phyloP scores from a whole-genome alignment of 1,284 basidiomycete species.

The Phaffia rhodozyma region DNA sequence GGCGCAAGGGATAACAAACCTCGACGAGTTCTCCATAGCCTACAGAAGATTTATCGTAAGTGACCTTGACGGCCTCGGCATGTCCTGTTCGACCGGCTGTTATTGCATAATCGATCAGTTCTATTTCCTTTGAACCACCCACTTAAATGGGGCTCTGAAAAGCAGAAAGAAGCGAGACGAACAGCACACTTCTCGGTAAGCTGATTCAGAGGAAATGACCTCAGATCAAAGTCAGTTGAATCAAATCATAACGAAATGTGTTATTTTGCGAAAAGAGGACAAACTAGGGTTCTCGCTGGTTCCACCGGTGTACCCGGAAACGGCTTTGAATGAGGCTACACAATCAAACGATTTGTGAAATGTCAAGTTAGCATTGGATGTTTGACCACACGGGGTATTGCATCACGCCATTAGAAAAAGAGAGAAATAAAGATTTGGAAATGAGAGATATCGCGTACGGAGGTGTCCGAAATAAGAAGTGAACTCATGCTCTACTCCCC shows the following conservation, averaged over 20 bases:
- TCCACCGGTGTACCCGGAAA: constrained; percentile 65
- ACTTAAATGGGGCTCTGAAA: too few species aligned
- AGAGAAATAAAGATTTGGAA: too few species aligned
- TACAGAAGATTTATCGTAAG: constrained; percentile 68
- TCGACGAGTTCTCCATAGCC: constrained; percentile 69
- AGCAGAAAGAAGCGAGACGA: background rate
- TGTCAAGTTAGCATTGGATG: constrained; percentile 44
- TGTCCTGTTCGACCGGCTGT: constrained; percentile 61
- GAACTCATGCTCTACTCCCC: too few species aligned
- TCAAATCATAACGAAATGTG: background rate
- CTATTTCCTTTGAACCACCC: too few species aligned
- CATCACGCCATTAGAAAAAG: too few species aligned
- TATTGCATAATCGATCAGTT: background rate
- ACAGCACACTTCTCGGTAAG: constrained; percentile 63
- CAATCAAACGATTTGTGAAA: constrained; percentile 22
- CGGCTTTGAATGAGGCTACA: constrained; percentile 45
- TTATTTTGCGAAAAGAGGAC: background rate
- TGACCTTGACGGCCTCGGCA: constrained; percentile 76
- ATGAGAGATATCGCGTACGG: too few species aligned
- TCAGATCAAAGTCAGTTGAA: background rate
- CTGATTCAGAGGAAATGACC: constrained; percentile 20
- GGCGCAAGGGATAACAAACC: constrained; percentile 22
- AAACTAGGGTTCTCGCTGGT: constrained; percentile 38
- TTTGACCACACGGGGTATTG: too few species aligned
- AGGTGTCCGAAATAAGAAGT: too few species aligned